These are phyloP conservation scores for Smallanthus sonchifolius DNA, from an alignment of 129 eudicot genomes.

Conservation along the genomic window DNA sequence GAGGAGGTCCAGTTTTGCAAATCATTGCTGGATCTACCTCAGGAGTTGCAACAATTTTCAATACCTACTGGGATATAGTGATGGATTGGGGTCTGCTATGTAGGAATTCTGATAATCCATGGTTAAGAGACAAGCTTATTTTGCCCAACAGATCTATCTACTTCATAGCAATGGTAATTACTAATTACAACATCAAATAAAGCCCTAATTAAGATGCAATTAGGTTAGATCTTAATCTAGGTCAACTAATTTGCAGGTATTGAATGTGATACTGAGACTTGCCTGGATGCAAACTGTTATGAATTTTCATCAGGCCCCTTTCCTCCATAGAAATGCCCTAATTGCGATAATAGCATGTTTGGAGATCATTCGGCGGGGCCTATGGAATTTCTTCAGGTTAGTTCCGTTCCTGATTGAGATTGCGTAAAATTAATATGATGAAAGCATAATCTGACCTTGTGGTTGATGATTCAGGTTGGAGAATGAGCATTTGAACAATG, in stretches of 20 bases:
- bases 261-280: slow-evolving; percentile 34
- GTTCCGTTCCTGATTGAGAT: neutral
- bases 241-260: slow-evolving; percentile 25
- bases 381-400: slow-evolving; percentile 8
- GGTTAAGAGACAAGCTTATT: slow-evolving; percentile 66
- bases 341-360: slow-evolving; percentile 3
- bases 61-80: slow-evolving; percentile 70
- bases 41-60: slow-evolving; percentile 41
- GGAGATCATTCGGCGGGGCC: neutral
- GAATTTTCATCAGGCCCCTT: neutral
- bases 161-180: slow-evolving; percentile 58
- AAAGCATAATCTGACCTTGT: neutral
- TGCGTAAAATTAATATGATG: neutral
- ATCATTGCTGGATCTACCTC: slow-evolving; percentile 43
- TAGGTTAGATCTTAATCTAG: neutral
- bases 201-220: neutral
- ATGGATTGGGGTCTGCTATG: slow-evolving; percentile 60
- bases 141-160: slow-evolving; percentile 41
- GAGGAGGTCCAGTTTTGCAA: slow-evolving; percentile 9
- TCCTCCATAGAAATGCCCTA: neutral
- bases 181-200: neutral
- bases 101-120: slow-evolving; percentile 48
- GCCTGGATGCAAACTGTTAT: slow-evolving; percentile 54
- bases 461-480: slow-evolving; percentile 33
- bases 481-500: slow-evolving; percentile 36